Conservation (phyloP, 1,284 basidiomycete genomes). For the Apiotrichum akiyoshidainum region DNA sequence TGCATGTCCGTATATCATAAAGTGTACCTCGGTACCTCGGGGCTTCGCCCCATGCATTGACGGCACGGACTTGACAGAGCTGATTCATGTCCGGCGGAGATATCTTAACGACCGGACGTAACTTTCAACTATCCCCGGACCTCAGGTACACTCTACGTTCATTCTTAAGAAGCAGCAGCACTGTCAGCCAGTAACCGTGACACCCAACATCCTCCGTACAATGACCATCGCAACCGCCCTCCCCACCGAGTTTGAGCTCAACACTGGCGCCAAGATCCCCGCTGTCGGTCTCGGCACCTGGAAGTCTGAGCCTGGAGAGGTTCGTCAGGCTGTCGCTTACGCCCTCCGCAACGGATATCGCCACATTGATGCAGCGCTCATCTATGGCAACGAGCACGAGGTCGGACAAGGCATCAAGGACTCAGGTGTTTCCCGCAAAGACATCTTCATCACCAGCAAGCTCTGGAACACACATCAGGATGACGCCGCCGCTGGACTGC, state of each 20-base stretch:
- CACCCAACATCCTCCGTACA: no score
- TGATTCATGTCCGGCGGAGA: no score
- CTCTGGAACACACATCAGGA: slow-evolving; percentile 17
- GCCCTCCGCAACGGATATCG: slow-evolving; percentile 53
- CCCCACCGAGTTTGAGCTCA: slow-evolving; percentile 8
- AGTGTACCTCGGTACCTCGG: no score
- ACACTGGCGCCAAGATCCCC: slow-evolving; percentile 16
- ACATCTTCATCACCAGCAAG: slow-evolving; percentile 78
- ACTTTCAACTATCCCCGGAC: no score
- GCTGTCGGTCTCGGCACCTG: slow-evolving; percentile 16
- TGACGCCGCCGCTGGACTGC: not conserved
- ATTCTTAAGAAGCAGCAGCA: no score
- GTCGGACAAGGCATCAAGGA: slow-evolving; percentile 64
- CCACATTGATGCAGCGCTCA: slow-evolving; percentile 70
- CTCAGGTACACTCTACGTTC: no score
- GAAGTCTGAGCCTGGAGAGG: slow-evolving; percentile 16
- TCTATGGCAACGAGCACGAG: slow-evolving; percentile 73
- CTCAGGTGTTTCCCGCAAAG: slow-evolving; percentile 69
- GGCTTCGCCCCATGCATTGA: no score
- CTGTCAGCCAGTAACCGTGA: no score
- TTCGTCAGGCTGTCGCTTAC: slow-evolving; percentile 24
- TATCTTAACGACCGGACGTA: no score
- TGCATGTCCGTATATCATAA: no score
- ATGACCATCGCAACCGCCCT: not conserved
- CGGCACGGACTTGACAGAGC: no score